These are phyloP conservation scores for Paxillus ammoniavirescens DNA, from an alignment of 768 basidiomycete species.

Conservation along the genomic window DNA sequence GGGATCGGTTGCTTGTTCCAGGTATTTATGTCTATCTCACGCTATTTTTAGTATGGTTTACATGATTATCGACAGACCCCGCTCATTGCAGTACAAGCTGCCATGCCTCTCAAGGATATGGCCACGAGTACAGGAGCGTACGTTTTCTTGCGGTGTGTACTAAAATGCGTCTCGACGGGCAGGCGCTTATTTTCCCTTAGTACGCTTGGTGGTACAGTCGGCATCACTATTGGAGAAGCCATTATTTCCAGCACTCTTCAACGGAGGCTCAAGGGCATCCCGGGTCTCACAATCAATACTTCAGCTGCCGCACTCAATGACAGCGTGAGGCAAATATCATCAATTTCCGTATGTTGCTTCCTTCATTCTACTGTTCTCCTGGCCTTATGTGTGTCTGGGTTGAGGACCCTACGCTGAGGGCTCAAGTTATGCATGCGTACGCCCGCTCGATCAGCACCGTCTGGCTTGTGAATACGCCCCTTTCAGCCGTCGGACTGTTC, in stretches of 20 bases:
- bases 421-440: conserved; percentile 36
- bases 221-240: conserved; percentile 70
- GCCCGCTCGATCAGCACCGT: conserved; percentile 36
- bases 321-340: conserved; percentile 44
- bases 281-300: conserved; percentile 34
- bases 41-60: background rate
- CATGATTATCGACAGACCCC: conserved; percentile 18
- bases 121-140: conserved; percentile 40
- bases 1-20: conserved; percentile 38
- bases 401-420: conserved; percentile 30
- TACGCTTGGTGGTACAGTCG: conserved; percentile 70
- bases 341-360: conserved; percentile 21
- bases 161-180: background rate
- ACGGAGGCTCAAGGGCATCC: conserved; percentile 13
- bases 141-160: conserved; percentile 29
- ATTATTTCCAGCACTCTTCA: conserved; percentile 57
- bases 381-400: conserved; percentile 1
- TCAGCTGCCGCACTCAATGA: conserved; percentile 45
- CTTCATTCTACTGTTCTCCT: conserved; percentile 4
- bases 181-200: conserved; percentile 31
- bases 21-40: conserved; percentile 3
- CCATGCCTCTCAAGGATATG: conserved; percentile 47
- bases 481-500: conserved; percentile 31
- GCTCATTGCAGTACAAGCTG: conserved; percentile 38
- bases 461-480: conserved; percentile 37